phyloP scores from a whole-genome alignment of 73 alveolate species.

The Stentor roeselii region DNA sequence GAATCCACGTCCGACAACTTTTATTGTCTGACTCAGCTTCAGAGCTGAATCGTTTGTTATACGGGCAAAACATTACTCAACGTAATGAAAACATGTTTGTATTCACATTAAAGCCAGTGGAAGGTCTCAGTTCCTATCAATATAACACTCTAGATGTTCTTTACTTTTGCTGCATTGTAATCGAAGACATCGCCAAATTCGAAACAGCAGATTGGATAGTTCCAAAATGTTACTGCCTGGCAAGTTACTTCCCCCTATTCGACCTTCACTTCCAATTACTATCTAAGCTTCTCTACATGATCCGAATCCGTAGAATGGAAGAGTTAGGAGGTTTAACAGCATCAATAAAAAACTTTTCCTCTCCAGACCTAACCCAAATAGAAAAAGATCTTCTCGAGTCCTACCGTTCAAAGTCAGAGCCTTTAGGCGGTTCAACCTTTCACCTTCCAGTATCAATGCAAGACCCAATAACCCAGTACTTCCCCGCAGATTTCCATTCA shows the following conservation, averaged over 20 bases:
- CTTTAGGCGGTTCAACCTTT: neutral
- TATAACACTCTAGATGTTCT: neutral
- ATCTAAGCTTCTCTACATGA: neutral
- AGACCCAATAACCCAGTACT: neutral
- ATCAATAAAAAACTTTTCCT: neutral
- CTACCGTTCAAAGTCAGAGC: neutral
- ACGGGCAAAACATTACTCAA: neutral
- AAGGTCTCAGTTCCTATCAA: neutral
- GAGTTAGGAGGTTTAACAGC: neutral
- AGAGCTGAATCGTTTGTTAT: neutral
- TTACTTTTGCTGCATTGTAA: neutral
- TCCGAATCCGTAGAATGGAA: neutral
- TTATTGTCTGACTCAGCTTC: slow-evolving; percentile 7
- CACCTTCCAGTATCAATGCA: neutral
- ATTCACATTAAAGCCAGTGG: slow-evolving; percentile 12
- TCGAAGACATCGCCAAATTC: neutral
- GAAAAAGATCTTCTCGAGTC: neutral
- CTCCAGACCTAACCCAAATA: neutral
- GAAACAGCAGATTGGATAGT: slow-evolving; percentile 4
- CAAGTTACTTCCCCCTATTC: slow-evolving; percentile 3
- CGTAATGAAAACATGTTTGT: slow-evolving; percentile 18
- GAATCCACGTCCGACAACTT: neutral
- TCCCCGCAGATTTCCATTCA: neutral
- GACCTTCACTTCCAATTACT: neutral
- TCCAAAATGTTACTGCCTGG: slow-evolving; percentile 19